These are phyloP conservation scores for Neocucurbitaria cava DNA, from an alignment of 2,329 filamentous ascomycete species.

Conservation along the genomic window DNA sequence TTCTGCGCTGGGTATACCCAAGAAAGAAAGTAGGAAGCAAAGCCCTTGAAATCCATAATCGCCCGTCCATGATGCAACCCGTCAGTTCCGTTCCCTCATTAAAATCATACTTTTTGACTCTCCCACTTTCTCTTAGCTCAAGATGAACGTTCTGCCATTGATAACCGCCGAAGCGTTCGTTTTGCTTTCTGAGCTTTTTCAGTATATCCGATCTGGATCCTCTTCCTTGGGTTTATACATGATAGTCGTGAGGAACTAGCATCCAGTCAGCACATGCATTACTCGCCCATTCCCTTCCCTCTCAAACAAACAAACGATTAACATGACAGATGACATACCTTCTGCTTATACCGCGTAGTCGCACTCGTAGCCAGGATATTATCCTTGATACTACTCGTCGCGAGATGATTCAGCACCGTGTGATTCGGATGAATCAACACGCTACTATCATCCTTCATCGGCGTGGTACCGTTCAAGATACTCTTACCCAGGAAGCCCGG, in stretches of 20 bases:
- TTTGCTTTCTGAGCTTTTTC: background rate
- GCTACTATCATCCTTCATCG: constrained; percentile 98
- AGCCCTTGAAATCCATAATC: background rate
- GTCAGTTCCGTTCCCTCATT: background rate
- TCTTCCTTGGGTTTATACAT: constrained; percentile 87
- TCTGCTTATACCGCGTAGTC: constrained; percentile 96
- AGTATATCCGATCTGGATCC: background rate
- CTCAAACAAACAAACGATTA: no score
- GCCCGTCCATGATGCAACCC: background rate
- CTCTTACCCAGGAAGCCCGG: constrained; percentile 93
- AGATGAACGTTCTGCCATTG: no score
- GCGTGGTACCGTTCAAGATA: constrained; percentile 87
- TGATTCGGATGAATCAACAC: constrained; percentile 97
- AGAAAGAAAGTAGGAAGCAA: background rate
- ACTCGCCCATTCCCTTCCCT: no score
- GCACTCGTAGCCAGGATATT: constrained; percentile 93
- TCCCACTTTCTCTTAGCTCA: no score
- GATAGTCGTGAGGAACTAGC: constrained; percentile 93
- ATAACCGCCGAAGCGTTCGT: background rate
- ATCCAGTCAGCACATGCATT: constrained; percentile 18
- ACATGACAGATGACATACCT: constrained; percentile 62
- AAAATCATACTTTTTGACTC: background rate
- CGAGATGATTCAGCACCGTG: constrained; percentile 93
- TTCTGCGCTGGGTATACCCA: background rate
- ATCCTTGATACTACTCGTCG: constrained; percentile 97